These are phyloP conservation scores for Takashimella koratensis DNA, from an alignment of 1,284 basidiomycete species.

Conservation along the genomic window DNA sequence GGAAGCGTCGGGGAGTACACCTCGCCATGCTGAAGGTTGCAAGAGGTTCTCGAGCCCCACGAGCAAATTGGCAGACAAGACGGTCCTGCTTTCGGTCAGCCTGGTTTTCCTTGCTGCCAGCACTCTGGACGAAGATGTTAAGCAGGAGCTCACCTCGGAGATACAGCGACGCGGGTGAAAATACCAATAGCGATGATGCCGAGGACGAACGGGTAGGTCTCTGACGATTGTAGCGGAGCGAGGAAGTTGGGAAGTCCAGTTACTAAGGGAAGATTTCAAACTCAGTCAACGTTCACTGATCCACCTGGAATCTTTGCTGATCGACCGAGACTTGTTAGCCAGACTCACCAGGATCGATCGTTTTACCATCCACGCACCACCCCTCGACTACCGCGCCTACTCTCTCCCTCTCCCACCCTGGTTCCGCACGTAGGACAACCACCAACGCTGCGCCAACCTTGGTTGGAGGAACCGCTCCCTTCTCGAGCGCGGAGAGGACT, in stretches of 20 bases:
- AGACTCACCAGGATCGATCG: constrained; percentile 4
- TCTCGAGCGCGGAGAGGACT: too few species aligned
- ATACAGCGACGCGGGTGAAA: background rate
- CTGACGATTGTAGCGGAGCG: background rate
- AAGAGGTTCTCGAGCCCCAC: constrained; percentile 17
- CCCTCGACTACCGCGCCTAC: constrained; percentile 8
- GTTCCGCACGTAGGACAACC: constrained; percentile 7
- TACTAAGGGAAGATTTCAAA: background rate
- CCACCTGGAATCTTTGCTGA: background rate
- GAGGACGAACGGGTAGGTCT: background rate
- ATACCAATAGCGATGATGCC: background rate
- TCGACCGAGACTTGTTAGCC: background rate
- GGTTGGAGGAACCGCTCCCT: too few species aligned
- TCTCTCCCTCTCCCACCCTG: constrained; percentile 6
- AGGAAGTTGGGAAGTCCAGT: background rate
- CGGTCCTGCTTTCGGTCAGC: too few species aligned
- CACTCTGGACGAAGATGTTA: too few species aligned
- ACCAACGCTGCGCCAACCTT: constrained; percentile 17
- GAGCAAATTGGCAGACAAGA: constrained; percentile 9
- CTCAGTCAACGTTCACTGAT: background rate
- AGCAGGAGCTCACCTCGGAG: constrained; percentile 2
- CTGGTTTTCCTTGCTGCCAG: too few species aligned
- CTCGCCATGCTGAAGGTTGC: constrained; percentile 13
- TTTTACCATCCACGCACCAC: constrained; percentile 17
- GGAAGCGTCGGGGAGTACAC: background rate